Evolutionary conservation across 108 stramenopile species (phyloP).

Genomic region (Cyclotella distinguenda): DNA sequence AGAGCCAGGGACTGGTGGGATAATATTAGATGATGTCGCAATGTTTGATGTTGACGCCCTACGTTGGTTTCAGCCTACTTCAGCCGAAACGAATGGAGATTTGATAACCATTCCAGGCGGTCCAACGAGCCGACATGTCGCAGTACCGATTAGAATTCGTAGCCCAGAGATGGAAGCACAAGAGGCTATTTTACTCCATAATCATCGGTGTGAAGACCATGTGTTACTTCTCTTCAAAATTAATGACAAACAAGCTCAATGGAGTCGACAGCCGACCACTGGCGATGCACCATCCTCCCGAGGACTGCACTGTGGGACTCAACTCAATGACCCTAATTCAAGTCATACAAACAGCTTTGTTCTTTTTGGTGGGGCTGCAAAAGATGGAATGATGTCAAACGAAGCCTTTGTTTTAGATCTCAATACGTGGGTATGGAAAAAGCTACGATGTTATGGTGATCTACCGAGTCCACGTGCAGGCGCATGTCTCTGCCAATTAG

Average conservation of each 20-base stretch:
- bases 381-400: conserved; percentile 68
- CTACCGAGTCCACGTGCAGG: conserved; percentile 57
- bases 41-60: conserved; percentile 23
- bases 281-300: conserved; percentile 55
- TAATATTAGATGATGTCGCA: conserved; percentile 58
- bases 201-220: conserved; percentile 69
- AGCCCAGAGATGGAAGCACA: not conserved
- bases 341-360: conserved; percentile 24
- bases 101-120: conserved; percentile 48
- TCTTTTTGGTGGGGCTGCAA: conserved; percentile 69
- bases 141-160: conserved; percentile 35
- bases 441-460: conserved; percentile 13
- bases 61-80: conserved; percentile 16
- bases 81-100: conserved; percentile 10
- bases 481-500: conserved; percentile 53
- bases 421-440: conserved; percentile 63
- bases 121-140: conserved; percentile 72
- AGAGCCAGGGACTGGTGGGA: conserved; percentile 58
- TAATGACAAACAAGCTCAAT: not conserved
- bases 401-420: conserved; percentile 65
- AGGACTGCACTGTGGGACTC: conserved; percentile 62
- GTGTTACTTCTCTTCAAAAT: conserved; percentile 41
- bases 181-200: conserved; percentile 57
- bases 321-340: conserved; percentile 8
- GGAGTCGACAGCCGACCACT: conserved; percentile 44